Evolutionary conservation across 129 eudicot genomes (phyloP), one percentile per base, ranked within the genome.

Genomic region (Centaurea solstitialis): DNA sequence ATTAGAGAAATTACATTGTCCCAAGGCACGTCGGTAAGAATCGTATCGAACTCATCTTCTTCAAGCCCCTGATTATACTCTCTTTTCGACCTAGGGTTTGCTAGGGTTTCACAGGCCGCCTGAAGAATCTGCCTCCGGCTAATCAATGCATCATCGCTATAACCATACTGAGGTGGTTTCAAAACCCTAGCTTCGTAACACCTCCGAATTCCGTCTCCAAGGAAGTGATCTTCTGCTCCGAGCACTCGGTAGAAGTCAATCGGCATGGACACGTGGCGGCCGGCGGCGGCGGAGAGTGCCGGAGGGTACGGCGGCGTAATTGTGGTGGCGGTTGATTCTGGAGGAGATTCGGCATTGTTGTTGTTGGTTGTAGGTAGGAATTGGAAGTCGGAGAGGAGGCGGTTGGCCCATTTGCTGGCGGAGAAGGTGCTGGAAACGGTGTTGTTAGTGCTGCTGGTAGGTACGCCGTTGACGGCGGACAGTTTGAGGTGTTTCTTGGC

Each of bases 371-470:
- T 45, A 4, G 98, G 98, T 50, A 92, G 88, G 83, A 94, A 94
- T 24, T 94, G 99, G 90, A 94, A 94, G 88, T 94, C 99, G 76
- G 97, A 39, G 79, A 92, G 80, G 76, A 94, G 94, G 72, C 99
- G 99, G 73, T 94, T 89, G 68, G 99, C 99, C 99, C 97, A 94
- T 88, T 86, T 94, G 86, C 90, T 92, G 76, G 91, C 88, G 88
- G 92, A 85, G 88, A 86, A 86, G 87, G 53, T 86, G 53, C 68
- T 76, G 75, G 85, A 70, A 30, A 64, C 37, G 75, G 30, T 26
- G 30, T 1, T 26, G 30, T 15, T 77, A 24, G 23, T 71, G 68
- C 17, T 85, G 62, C 20, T 77, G n/a, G 67, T 81, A 11, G 88
- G 77, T 65, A 84, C 90, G 75, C 87, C 79, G 76, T 13, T 78